phyloP scores from a whole-genome alignment of 2,329 filamentous ascomycete genomes.

The Calonectria montana region DNA sequence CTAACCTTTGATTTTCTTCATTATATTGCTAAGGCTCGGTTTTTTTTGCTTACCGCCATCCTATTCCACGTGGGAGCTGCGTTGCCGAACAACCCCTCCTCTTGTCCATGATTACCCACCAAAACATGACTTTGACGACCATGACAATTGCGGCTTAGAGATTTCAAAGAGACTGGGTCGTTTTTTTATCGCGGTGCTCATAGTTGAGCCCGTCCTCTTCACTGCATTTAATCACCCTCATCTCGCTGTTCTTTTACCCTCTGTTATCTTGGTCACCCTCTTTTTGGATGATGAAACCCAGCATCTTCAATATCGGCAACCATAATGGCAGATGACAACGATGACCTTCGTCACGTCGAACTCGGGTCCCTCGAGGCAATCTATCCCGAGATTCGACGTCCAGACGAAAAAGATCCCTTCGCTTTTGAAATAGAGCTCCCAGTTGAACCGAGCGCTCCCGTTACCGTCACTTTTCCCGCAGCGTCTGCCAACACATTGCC shows the following conservation, averaged over 20 bases:
- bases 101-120: background rate
- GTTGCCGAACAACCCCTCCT: background rate
- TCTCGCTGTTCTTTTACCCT: background rate
- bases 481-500: slow-evolving; percentile 43
- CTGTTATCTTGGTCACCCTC: background rate
- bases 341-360: slow-evolving; percentile 68
- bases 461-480: slow-evolving; percentile 69
- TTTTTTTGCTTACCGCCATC: background rate
- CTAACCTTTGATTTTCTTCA: background rate
- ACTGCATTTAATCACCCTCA: background rate
- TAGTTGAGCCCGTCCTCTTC: background rate
- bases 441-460: slow-evolving; percentile 63
- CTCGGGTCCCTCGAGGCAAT: slow-evolving; percentile 72
- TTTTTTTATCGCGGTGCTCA: background rate
- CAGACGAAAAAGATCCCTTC: slow-evolving; percentile 55
- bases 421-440: slow-evolving; percentile 68
- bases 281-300: slow-evolving; percentile 34
- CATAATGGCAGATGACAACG: slow-evolving; percentile 54
- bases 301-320: slow-evolving; percentile 23
- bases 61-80: background rate
- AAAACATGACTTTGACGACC: background rate
- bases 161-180: background rate
- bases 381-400: slow-evolving; percentile 70
- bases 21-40: background rate
- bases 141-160: slow-evolving; percentile 10